Base-by-base conservation (phyloP, 306 rosid species). In the Potentilla sterilis region DNA sequence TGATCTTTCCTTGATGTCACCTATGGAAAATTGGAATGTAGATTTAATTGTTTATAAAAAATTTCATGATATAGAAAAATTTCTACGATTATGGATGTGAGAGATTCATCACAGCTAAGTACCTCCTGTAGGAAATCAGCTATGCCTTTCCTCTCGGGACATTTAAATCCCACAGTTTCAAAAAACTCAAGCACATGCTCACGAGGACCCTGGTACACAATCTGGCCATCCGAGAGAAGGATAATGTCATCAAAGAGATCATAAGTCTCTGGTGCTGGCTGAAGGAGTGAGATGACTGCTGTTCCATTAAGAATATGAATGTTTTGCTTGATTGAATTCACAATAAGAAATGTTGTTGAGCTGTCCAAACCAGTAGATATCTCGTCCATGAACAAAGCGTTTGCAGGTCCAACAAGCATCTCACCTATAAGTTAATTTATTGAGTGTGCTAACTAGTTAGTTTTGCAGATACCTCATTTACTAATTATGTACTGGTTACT, bases 301-400 rank as follows among this genome's bases (percentile, higher is more conserved):
- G 89, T 78, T 67, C 81, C 80, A 32, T 86, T 44, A 42, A 86
- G 57, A 75, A 81, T 79, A 68, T 75, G 83, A 72, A 78, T 69
- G 58, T 47, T 66, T 34, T 86, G 81, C 72, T 59, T 83, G 51
- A 86, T 59, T 41, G 87, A 86, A 63, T 86, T 83, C 78, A 86
- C 85, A 21, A 86, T 84, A 73, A 83, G 87, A 72, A 72, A 86
- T n/a, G 89, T 83, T 28, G 87, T 86, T 0, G 89, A 79, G 64
- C 86, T 86, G 70, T 86, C 86, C 58, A 86, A 71, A 46, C 89
- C 89, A n/a, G 85, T 78, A n/a, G 87, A 86, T 66, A 86, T 86
- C 65, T 86, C 87, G 16, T 86, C 87, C 89, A 86, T 86, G 78
- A 86, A 81, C 61, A 86, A 74, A 24, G 76, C 86, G 0, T 79